Evolutionary conservation across 768 basidiomycete species (phyloP), one percentile per base, ranked within the genome.

Genomic region (Naganishia antarctica): DNA sequence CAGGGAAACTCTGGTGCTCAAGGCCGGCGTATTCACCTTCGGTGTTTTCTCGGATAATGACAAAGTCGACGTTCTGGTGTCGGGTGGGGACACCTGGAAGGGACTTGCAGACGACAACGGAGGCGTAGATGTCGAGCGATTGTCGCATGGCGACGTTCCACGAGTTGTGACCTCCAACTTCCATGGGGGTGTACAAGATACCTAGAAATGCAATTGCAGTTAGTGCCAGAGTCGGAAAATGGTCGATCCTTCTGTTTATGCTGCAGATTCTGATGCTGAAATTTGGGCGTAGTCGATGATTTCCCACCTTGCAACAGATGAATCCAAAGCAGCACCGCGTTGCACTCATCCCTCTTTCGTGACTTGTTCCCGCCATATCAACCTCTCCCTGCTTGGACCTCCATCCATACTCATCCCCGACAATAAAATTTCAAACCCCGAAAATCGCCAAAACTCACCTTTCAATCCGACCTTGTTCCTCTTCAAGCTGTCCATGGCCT

Each of bases 101-200:
- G 48, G 94, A 91, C 80, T 98, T 98, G 87, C 94, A 98, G 60
- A 98, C 84, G 60, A 97, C 92, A 71, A 98, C 89, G 11, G 94
- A 97, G 25, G 96, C 96, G 79, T 97, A 99, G 71, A 99, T 98
- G 79, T 99, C 96, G 68, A 99, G 88, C 76, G 94, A 69, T 78
- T 98, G 94, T 70, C 96, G 89, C 92, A 99, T 98, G 68, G 96
- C 96, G 65, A 99, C 96, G 77, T 99, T 99, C 96, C 96, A 99
- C 65, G 96, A 98, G 69, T 94, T 91, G 79, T 99, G 96, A 2
- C 91, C 93, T 21, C 86, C 86, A 79, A 90, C 88, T 60, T 94
- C 97, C 71, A 94, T 91, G 69, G 93, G 94, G 46, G 96, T 99
- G 82, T 93, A 97, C 69, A 99, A 88, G 73, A 98, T 99, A 71